Evolutionary conservation across 345 rosid species (phyloP), one percentile per base, ranked within the genome.

Genomic region (Syzygium aqueum): DNA sequence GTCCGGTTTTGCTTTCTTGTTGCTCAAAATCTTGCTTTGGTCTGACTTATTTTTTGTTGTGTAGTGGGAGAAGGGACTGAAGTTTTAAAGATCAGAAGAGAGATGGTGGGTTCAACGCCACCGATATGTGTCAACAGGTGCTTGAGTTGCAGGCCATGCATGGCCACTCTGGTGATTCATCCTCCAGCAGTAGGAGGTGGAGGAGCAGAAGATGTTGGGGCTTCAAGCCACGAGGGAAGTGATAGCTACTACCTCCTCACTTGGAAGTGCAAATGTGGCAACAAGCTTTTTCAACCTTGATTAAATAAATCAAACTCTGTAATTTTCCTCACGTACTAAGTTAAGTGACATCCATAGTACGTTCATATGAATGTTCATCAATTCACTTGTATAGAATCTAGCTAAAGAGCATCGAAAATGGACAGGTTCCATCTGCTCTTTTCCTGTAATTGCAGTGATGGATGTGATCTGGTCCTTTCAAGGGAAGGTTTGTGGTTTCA

Each of bases 201-300:
- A 46, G 84, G 84, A 84, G 59, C 53, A 86, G 65, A 37, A 43
- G 23, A 19, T 23, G 89, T 22, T 73, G 43, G 82, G 49, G 49
- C 82, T 73, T 73, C 82, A 33, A 73, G 25, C 7, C 82, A 73
- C 22, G 82, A 73, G 49, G 49, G 82, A 37, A 10, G n/a, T 51
- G 90, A 43, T 12, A 84, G 87, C 53, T 91, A 91, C 84, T 92
- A 91, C 87, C 92, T 89, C 54, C 91, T 90, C 61, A 83, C 90
- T 15, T 92, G 94, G 94, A 92, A 92, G 85, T 92, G 93, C 87
- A 93, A 89, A 89, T 93, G 92, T 84, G 92, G 93, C 10, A 84
- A 88, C 51, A 92, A 88, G 86, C 88, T 92, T 51, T 92, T 88
- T 84, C 88, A 90, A 21, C 93, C 94, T 73, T 90, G 61, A 53